Percentiles rank a stretch among this genome's conserved stretches.
These are phyloP conservation scores for Rhodotorula sp. DNA, from an alignment of 1,284 basidiomycete genomes.

Conservation along the genomic window DNA sequence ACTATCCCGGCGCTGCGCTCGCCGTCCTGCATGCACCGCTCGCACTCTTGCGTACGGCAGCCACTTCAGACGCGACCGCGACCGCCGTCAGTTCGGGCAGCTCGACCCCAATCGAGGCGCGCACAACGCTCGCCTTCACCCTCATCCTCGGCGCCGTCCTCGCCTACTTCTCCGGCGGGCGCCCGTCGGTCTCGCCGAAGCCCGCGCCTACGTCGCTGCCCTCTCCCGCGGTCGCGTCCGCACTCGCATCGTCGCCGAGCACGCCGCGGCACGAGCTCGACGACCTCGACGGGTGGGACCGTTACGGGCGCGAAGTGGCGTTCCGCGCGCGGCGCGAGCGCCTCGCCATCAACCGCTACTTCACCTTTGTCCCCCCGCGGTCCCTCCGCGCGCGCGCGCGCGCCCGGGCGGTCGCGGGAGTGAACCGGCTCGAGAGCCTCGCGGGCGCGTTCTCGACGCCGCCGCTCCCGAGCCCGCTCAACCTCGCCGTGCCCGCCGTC, in stretches of 20 bases:
- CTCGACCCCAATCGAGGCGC: slow-evolving; percentile 36
- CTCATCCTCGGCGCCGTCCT: slow-evolving; percentile 40
- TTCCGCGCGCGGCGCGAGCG: slow-evolving; percentile 40
- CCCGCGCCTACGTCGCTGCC: neutral
- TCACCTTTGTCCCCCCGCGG: slow-evolving; percentile 34
- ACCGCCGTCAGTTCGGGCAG: neutral
- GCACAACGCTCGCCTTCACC: slow-evolving; percentile 41
- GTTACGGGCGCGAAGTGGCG: slow-evolving; percentile 42
- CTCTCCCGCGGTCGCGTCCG: neutral
- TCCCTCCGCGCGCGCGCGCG: neutral
- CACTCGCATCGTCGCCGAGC: neutral
- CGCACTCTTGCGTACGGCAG: slow-evolving; percentile 4
- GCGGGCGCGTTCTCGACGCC: slow-evolving; percentile 38
- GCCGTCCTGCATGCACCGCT: slow-evolving; percentile 8
- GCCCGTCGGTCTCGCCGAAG: slow-evolving; percentile 37
- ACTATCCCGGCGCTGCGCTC: slow-evolving; percentile 31
- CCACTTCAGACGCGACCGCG: neutral
- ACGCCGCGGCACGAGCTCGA: slow-evolving; percentile 31
- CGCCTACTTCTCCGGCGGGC: slow-evolving; percentile 42
- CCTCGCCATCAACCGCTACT: slow-evolving; percentile 40
- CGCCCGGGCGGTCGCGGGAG: neutral
- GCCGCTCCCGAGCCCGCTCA: slow-evolving; percentile 36
- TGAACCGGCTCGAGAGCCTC: slow-evolving; percentile 17
- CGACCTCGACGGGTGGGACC: slow-evolving; percentile 43
- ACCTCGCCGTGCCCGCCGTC: slow-evolving; percentile 23